Evolutionary conservation across 2,329 filamentous ascomycete species (phyloP), one percentile per base, ranked within the genome.

Genomic region (Phaeosphaeriaceae sp.): DNA sequence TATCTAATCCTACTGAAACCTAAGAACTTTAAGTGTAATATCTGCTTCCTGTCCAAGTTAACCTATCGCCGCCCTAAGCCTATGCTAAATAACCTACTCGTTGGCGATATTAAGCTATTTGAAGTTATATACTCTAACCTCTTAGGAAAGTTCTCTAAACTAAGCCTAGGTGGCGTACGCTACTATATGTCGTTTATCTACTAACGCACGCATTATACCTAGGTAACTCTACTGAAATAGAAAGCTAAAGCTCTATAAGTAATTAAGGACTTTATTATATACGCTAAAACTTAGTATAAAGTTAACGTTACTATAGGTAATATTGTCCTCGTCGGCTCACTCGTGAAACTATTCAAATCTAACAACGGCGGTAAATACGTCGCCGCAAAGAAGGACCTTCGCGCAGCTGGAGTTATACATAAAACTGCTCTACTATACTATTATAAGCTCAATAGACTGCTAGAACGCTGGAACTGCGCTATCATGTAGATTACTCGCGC

Each of bases 141-240:
- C n/a, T 48, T 21, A 4, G 35, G 49, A 4, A 52, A 52, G 28
- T 47, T 52, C 21, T 40, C 18, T 6, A 3, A n/a, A 3, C 30
- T 21, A 2, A 36, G n/a, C 3, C 16, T 50, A 17, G 29, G 46
- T 8, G 42, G 50, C 4, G 30, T 23, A 2, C 21, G 18, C 9
- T 53, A 53, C 46, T 53, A 46, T 33, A 53, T 53, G 7, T 46
- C 26, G 13, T 53, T 53, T 33, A 43, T 53, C n/a, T 28, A 17
- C 42, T 20, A 26, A 49, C 4, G 29, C 6, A 49, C 46, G 2
- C 33, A 26, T 3, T 34, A n/a, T 7, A 15, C 15, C 17, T 53
- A 32, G 50, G 38, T 53, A 9, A 15, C 23, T 12, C 49, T 53
- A 36, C 46, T 53, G 2, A 41, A 54, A 26, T 11, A 18, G n/a